Evolutionary conservation across 2,329 filamentous ascomycete species (phyloP), one percentile per base, ranked within the genome.

Genomic region (Raffaelea arxii): DNA sequence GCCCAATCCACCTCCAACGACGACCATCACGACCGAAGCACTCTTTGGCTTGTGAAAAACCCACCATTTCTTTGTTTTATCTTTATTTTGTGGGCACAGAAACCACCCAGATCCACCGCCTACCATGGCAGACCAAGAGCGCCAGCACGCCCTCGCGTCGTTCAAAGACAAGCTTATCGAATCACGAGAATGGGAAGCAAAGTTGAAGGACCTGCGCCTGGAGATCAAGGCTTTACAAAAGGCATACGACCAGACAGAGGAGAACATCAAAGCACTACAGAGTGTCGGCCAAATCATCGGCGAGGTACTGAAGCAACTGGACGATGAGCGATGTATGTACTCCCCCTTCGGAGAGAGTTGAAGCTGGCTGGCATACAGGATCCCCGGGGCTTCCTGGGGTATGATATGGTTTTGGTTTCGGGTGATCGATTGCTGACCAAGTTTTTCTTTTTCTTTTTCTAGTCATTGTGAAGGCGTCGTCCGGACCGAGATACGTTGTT

Each of bases 201-300:
- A 97, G 76, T 79, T 98, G 51, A 98, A 97, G 74, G 80, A 84
- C 45, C 72, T 98, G 58, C 86, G 92, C 53, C 73, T 95, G 68
- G 92, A 96, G 57, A 96, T 98, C 67, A 98, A 97, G 72, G 88
- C 85, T 50, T 70, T 97, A 46, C 88, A 95, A 64, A 89, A 86
- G 62, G 90, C 97, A 59, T 98, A 90, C 61, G 91, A 98, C 65
- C 82, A 91, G 56, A 97, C 92, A 46, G 92, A 98, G 65, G 94
- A 98, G 56, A 97, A 97, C 71, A 97, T 98, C 75, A 98, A 98
- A 75, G 92, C 92, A 55, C 73, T 98, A 61, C 92, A 98, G 73
- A 97, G 92, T 66, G 92, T 98, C 46, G 92, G 92, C 43, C 92
- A 98, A 72, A 98, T 98, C 67, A 97, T 98, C 66, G 92, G 92